Evolutionary conservation across 176 grass and related monocot species (phyloP).

Genomic region (Rhynchospora breviuscula): DNA sequence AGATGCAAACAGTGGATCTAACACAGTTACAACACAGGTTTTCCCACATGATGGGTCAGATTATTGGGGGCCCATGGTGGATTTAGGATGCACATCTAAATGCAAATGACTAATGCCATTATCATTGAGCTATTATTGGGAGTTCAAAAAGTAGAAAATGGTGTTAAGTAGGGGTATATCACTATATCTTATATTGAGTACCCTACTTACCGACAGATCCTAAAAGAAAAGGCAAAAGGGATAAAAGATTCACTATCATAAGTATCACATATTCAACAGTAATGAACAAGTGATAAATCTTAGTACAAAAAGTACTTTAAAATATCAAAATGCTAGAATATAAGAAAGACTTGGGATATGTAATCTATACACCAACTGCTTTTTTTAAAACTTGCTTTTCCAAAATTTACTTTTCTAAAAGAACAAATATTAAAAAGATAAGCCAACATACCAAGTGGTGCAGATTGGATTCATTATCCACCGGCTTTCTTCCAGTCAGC

Average conservation of each 20-base stretch:
- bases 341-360: not conserved
- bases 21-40: constrained; percentile 42
- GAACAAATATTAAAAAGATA: constrained; percentile 26
- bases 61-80: constrained; percentile 33
- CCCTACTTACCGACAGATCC: constrained; percentile 1
- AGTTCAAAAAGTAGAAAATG: constrained; percentile 10
- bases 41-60: constrained; percentile 55
- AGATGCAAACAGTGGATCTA: constrained; percentile 18
- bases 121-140: constrained; percentile 40
- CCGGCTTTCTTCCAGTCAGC: constrained; percentile 78
- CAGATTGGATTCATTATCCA: constrained; percentile 86
- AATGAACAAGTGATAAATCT: constrained; percentile 14
- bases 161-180: constrained; percentile 9
- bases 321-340: constrained; percentile 25
- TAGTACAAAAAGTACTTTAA: constrained; percentile 7
- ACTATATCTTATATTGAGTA: not conserved
- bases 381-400: not conserved
- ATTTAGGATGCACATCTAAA: not conserved
- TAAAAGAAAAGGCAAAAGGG: constrained; percentile 1
- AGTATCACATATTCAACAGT: not conserved
- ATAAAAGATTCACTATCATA: not conserved
- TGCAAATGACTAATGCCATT: constrained; percentile 27
- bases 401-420: not conserved
- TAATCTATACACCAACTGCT: not conserved
- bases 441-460: constrained; percentile 74